A percentile compares a stretch with the other conserved stretches of the same genome.
Evolutionary conservation across 805 yeast species (phyloP).

Genomic region (Teunomyces atbi): DNA sequence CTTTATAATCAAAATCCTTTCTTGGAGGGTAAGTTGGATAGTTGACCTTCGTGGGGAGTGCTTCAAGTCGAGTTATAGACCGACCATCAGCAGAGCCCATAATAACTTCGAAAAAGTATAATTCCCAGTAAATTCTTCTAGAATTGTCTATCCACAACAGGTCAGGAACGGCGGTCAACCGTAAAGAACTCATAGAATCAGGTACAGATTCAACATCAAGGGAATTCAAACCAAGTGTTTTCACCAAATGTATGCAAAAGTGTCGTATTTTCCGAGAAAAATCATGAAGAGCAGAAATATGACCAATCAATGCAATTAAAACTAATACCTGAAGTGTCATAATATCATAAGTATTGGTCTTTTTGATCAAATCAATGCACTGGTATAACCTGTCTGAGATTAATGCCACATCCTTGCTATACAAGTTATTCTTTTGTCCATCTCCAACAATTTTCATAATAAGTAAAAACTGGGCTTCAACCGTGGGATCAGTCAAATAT

Average conservation of each 20-base stretch:
- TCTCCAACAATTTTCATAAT: slow-evolving; percentile 51
- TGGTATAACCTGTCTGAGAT: slow-evolving; percentile 18
- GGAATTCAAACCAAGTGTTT: slow-evolving; percentile 37
- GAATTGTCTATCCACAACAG: slow-evolving; percentile 25
- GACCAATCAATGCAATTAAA: slow-evolving; percentile 43
- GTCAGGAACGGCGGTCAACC: slow-evolving; percentile 13
- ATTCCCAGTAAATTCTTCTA: slow-evolving; percentile 52
- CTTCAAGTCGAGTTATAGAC: slow-evolving; percentile 35
- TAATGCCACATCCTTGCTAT: slow-evolving; percentile 11
- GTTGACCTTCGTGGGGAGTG: slow-evolving; percentile 30
- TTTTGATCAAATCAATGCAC: slow-evolving; percentile 14
- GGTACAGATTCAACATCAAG: slow-evolving; percentile 28
- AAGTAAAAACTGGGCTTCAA: slow-evolving; percentile 41
- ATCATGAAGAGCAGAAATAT: slow-evolving; percentile 52
- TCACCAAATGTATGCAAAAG: slow-evolving; percentile 37
- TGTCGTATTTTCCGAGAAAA: slow-evolving; percentile 43
- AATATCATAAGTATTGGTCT: slow-evolving; percentile 31
- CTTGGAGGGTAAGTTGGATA: slow-evolving; percentile 40
- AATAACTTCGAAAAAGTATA: slow-evolving; percentile 50
- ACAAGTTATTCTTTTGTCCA: slow-evolving; percentile 36
- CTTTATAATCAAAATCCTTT: slow-evolving; percentile 44
- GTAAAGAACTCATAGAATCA: slow-evolving; percentile 10
- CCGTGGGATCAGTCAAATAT: slow-evolving; percentile 31
- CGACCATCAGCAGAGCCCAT: slow-evolving; percentile 56
- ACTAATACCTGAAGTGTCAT: slow-evolving; percentile 43